Conservation (phyloP, 148 eudicot genomes). For the Spergularia marina region DNA sequence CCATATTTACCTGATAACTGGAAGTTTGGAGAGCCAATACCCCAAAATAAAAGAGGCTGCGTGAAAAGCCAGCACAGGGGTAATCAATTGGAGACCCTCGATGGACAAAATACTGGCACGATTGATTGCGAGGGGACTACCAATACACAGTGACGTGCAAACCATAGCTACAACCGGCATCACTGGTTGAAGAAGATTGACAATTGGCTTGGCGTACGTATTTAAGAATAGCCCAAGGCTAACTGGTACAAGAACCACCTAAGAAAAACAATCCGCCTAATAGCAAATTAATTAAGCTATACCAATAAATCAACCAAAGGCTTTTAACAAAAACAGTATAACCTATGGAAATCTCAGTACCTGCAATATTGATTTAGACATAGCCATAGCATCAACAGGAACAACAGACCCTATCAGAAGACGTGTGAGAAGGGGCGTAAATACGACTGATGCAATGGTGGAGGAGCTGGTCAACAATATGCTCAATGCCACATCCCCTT, state of each 20-base stretch:
- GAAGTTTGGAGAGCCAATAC: constrained; percentile 86
- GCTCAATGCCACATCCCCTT: constrained; percentile 92
- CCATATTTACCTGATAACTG: constrained; percentile 46
- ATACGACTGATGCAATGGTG: constrained; percentile 81
- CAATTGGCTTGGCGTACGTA: constrained; percentile 84
- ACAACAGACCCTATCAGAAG: constrained; percentile 94
- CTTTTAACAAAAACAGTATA: background rate
- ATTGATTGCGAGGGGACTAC: constrained; percentile 95
- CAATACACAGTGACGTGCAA: constrained; percentile 94
- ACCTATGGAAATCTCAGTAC: constrained; percentile 34
- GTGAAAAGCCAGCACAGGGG: constrained; percentile 78
- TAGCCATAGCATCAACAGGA: constrained; percentile 89
- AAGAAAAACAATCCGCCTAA: constrained; percentile 31
- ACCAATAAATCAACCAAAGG: background rate
- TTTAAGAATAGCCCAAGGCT: constrained; percentile 75
- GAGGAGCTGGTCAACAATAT: constrained; percentile 86
- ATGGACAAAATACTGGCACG: constrained; percentile 66
- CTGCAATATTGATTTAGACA: constrained; percentile 98
- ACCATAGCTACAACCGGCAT: constrained; percentile 95
- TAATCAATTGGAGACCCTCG: constrained; percentile 75
- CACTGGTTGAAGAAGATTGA: constrained; percentile 73
- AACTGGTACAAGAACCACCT: constrained; percentile 91
- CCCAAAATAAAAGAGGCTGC: constrained; percentile 71
- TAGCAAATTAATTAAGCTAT: constrained; percentile 32
- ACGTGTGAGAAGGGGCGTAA: constrained; percentile 89